These are phyloP conservation scores for Corymbia calophylla DNA, from an alignment of 441 rosid genomes.

Conservation along the genomic window DNA sequence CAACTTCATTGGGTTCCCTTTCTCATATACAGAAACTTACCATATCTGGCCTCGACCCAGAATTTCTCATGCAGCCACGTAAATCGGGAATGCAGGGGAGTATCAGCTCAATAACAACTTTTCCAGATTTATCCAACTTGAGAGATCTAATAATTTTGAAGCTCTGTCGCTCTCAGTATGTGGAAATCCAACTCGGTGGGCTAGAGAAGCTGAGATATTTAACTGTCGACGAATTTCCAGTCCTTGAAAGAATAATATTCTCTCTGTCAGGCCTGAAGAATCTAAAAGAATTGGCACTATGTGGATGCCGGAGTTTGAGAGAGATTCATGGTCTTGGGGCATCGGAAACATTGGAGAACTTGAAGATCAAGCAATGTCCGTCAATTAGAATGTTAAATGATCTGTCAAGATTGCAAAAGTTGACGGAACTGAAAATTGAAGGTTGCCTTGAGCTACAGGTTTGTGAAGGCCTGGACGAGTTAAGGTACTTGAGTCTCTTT, in stretches of 20 bases:
- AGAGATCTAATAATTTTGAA: neutral
- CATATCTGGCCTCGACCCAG: accelerated
- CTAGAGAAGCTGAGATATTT: neutral
- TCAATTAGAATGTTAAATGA: too few relatives aligned
- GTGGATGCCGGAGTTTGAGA: accelerated
- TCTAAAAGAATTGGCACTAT: neutral
- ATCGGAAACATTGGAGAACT: neutral
- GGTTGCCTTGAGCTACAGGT: neutral
- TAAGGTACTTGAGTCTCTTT: neutral
- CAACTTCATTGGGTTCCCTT: neutral
- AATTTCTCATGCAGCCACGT: neutral
- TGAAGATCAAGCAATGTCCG: neutral
- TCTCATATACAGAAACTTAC: neutral
- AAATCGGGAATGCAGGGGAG: accelerated
- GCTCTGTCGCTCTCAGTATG: accelerated
- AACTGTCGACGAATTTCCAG: accelerated
- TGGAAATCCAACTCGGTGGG: neutral
- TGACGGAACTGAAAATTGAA: neutral
- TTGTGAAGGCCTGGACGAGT: neutral
- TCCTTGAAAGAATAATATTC: neutral
- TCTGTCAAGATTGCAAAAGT: neutral
- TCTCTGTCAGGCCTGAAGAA: neutral
- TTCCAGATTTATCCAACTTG: neutral
- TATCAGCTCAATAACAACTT: neutral
- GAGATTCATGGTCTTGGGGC: neutral